A percentile compares a stretch with the other conserved stretches of the same genome.
These are phyloP conservation scores for Pseudocercospora eumusae DNA, from an alignment of 2,329 filamentous ascomycete genomes.

Conservation along the genomic window DNA sequence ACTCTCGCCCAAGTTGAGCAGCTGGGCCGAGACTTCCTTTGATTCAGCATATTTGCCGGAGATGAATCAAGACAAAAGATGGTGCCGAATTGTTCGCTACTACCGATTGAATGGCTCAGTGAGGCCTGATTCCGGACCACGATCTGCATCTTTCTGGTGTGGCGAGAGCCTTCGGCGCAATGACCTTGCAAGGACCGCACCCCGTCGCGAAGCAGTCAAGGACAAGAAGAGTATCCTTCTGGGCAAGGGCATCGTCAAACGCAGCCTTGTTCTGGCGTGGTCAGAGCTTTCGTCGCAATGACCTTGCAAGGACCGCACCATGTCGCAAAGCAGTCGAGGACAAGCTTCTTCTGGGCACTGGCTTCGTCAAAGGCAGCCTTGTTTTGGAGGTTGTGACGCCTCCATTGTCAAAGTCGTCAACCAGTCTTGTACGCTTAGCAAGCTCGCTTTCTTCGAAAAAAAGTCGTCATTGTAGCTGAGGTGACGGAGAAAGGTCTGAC, in stretches of 20 bases:
- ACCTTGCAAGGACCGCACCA: constrained; percentile 97
- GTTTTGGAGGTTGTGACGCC: constrained; percentile 59
- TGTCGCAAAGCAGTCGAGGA: constrained; percentile 83
- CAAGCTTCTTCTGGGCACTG: constrained; percentile 58
- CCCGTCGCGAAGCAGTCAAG: constrained; percentile 80
- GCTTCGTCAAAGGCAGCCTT: constrained; percentile 61
- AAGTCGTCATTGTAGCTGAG: constrained; percentile 42
- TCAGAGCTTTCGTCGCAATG: too few relatives aligned
- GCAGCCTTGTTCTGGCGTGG: constrained; percentile 59
- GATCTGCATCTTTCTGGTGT: too few relatives aligned
- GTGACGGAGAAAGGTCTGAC: constrained; percentile 45
- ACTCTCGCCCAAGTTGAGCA: background rate
- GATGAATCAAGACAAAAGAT: background rate
- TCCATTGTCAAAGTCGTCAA: constrained; percentile 27
- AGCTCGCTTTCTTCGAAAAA: background rate
- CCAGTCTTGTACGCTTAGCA: background rate
- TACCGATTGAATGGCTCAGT: background rate
- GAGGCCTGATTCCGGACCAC: too few relatives aligned
- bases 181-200: constrained; percentile 94
- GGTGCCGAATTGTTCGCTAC: too few relatives aligned
- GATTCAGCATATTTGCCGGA: background rate
- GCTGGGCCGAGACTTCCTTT: background rate
- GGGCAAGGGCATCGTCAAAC: constrained; percentile 57
- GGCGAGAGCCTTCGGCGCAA: constrained; percentile 64
- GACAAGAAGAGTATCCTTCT: background rate